Percentiles rank a stretch among this genome's conserved stretches.
Evolutionary conservation across 2,329 filamentous ascomycete genomes (phyloP).

Genomic region (Aureobasidium subglaciale): DNA sequence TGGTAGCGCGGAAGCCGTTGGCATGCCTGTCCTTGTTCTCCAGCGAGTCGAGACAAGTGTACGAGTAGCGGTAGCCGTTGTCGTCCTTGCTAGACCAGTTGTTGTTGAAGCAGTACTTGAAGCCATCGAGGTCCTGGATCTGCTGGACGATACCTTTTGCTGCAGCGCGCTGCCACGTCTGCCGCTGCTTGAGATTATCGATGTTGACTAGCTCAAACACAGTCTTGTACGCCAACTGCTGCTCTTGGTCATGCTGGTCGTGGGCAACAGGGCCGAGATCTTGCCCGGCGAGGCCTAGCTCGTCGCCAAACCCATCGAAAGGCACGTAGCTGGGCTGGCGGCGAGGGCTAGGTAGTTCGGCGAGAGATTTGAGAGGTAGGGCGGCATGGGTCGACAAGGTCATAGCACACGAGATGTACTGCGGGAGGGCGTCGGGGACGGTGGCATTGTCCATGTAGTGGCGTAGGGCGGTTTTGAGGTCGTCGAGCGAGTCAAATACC

Average conservation of each 20-base stretch:
- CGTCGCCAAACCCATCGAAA: background rate
- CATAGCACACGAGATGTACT: conserved; percentile 15
- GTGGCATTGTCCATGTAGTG: conserved; percentile 17
- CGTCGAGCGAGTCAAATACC: conserved; percentile 13
- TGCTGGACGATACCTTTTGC: conserved; percentile 39
- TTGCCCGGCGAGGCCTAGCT: background rate
- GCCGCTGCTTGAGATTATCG: conserved; percentile 33
- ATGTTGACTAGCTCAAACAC: conserved; percentile 20
- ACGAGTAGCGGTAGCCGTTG: conserved; percentile 41
- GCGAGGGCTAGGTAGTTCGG: conserved; percentile 9
- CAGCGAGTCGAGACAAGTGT: conserved; percentile 45
- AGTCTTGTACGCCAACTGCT: background rate
- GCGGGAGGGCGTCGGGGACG: background rate
- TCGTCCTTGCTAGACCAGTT: conserved; percentile 41
- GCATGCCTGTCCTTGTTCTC: conserved; percentile 45
- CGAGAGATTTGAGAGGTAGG: conserved; percentile 9
- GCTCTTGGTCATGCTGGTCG: background rate
- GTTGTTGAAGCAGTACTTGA: conserved; percentile 44
- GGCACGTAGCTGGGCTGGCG: conserved; percentile 7
- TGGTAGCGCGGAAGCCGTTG: conserved; percentile 30
- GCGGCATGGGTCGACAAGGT: conserved; percentile 9
- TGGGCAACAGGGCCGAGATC: background rate
- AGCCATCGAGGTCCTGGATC: conserved; percentile 40
- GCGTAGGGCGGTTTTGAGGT: conserved; percentile 17
- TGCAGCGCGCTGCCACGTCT: conserved; percentile 40